Base-by-base conservation (phyloP, 2,329 filamentous ascomycete species). In the Monosporascus ibericus region DNA sequence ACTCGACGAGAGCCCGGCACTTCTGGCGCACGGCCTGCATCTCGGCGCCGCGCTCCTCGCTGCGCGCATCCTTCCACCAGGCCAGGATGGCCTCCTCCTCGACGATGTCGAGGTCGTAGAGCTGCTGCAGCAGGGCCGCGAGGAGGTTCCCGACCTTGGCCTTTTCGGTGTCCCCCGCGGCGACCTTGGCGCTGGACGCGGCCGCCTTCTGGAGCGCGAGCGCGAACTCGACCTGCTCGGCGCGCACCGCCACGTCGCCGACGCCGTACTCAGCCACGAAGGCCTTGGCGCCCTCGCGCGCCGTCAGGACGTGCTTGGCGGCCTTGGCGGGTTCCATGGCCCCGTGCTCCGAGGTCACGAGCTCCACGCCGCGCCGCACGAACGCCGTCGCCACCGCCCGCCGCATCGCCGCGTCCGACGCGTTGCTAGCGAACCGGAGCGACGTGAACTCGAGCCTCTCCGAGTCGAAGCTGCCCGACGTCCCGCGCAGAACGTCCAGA, bases 371-470 rank as follows among this genome's bases (percentile, higher is more conserved):
- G 52, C 88, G 86, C 63, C 88, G 90, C 63, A 90, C 87, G 66
- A 97, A 92, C 1, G 92, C 88, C 2, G 86, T 83, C 2, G 90
- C 90, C 24, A 97, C 86, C 17, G 94, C 91, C 36, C 87, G 86
- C 44, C 92, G 88, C 64, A 97, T 89, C 69, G 94, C 88, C 58
- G 86, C 81, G 64, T 96, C 92, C 1, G 90, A 92, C 2, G 94
- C 94, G 64, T 97, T 90, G 63, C 88, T 90, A 51, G 86, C 87
- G 69, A 99, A 89, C 11, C 92, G 87, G n/a, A 97, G 78, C 47
- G 90, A 89, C 75, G 92, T 95, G 57, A 99, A 88, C 68, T 99
- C 94, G 36, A 97, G 81, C 67, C 92, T 90, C 48, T 83, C 81
- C 2, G 77, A 78, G 63, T 96, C 92, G 58, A 95, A 94, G 66